Conservation (phyloP, 495 filamentous ascomycete genomes). For the Haplographium delicatum region DNA sequence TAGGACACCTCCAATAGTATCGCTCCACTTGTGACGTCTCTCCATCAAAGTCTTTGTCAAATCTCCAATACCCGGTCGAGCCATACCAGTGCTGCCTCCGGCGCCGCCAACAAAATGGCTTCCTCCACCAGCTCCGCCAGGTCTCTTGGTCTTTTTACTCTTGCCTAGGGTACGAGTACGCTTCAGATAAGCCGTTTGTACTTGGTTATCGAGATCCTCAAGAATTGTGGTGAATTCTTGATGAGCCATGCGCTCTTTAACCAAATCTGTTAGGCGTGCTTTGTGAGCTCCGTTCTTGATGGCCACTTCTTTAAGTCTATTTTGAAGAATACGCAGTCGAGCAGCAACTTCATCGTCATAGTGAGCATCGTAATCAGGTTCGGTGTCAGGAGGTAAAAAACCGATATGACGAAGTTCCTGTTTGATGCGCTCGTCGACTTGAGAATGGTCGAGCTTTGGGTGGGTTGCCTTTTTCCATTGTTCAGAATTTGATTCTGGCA, state of each 20-base stretch:
- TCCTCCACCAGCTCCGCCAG: conserved; percentile 54
- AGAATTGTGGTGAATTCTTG: conserved; percentile 96
- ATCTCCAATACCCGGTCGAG: conserved; percentile 84
- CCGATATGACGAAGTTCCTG: conserved; percentile 92
- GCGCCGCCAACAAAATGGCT: conserved; percentile 42
- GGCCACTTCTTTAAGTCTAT: conserved; percentile 70
- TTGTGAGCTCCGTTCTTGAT: conserved; percentile 88
- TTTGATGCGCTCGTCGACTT: conserved; percentile 85
- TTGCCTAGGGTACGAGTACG: conserved; percentile 91
- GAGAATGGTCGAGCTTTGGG: conserved; percentile 70
- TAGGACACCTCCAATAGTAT: conserved; percentile 82
- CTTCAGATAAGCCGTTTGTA: conserved; percentile 92
- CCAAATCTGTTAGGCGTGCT: conserved; percentile 73
- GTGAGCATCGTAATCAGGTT: conserved; percentile 78
- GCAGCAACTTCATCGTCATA: conserved; percentile 93
- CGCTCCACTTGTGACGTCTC: conserved; percentile 76
- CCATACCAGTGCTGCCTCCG: conserved; percentile 46
- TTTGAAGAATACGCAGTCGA: conserved; percentile 78
- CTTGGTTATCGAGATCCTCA: conserved; percentile 93
- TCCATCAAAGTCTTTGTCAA: conserved; percentile 87
- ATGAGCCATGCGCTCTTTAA: conserved; percentile 85
- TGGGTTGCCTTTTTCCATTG: conserved; percentile 52
- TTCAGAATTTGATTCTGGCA: conserved; percentile 63
- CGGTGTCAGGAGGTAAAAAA: conserved; percentile 64
- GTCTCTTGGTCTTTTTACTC: conserved; percentile 87